Evolutionary conservation across 805 yeast species (phyloP).

Genomic region (Teunomyces stri): DNA sequence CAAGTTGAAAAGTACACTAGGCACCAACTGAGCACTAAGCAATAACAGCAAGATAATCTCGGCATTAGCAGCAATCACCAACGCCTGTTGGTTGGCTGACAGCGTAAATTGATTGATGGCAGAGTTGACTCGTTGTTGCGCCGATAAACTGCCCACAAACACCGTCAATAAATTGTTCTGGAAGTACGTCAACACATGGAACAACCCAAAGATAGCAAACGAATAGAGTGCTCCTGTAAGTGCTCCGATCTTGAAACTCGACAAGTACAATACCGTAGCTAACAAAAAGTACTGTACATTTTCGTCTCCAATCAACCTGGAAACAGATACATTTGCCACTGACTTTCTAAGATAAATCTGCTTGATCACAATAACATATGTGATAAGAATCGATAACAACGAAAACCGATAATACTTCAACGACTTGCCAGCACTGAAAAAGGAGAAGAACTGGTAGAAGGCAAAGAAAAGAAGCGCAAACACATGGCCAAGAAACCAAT

Average conservation of each 20-base stretch:
- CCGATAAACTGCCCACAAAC: constrained; percentile 29
- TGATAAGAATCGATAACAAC: constrained; percentile 51
- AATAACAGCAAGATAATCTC: constrained; percentile 28
- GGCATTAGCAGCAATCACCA: constrained; percentile 36
- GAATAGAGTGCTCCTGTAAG: constrained; percentile 41
- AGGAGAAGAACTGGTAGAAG: constrained; percentile 38
- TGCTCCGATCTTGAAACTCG: constrained; percentile 29
- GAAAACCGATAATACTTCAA: constrained; percentile 30
- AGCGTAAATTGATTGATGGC: constrained; percentile 29
- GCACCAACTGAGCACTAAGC: constrained; percentile 24
- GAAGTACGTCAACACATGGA: constrained; percentile 38
- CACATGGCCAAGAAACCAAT: constrained; percentile 68
- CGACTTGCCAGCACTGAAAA: constrained; percentile 33
- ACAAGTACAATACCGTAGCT: constrained; percentile 28
- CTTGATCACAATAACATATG: constrained; percentile 61
- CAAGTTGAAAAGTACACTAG: constrained; percentile 21
- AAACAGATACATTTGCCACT: constrained; percentile 11
- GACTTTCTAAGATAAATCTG: constrained; percentile 51
- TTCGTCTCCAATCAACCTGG: constrained; percentile 35
- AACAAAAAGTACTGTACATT: constrained; percentile 38
- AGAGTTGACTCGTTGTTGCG: constrained; percentile 28
- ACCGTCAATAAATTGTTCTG: constrained; percentile 31
- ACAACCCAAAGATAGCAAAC: constrained; percentile 34
- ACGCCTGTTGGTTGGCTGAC: constrained; percentile 34
- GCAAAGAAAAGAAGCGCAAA: constrained; percentile 44